Base-by-base conservation (phyloP, 2,329 filamentous ascomycete species). In the Fusarium zealandicum region DNA sequence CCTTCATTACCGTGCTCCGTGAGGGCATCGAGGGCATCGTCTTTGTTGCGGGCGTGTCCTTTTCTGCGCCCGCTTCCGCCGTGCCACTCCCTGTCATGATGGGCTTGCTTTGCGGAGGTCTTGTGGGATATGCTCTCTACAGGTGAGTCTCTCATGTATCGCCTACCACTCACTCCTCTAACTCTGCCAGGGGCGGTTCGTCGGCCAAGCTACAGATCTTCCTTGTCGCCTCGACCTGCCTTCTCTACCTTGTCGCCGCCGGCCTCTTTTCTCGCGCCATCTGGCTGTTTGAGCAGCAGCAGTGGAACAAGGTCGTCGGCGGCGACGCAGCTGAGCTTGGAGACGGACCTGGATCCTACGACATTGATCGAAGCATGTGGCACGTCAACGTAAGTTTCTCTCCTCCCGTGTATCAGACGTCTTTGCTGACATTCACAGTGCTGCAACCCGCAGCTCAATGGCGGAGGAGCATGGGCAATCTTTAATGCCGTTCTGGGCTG, bases 401-500 rank as follows among this genome's bases (percentile, higher is more conserved):
- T 6, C 7, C 25, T 6, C 14, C 5, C 16, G 18, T 8, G 2
- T 20, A 20, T 6, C 20, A 20, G 20, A 20, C 20, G 9, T 11
- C 22, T 14, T 8, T 25, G 8, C 41, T 49, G 22, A 53, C 51
- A 20, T n/a, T 14, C 22, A 31, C 54, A 90, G 86, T 96, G 90
- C 78, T 95, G 90, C 72, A 93, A 84, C 66, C 88, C 91, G 0
- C 76, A 85, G 45, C 74, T 87, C 32, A 87, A 90, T 58, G 88
- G 89, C 22, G 88, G 88, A 40, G 86, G 88, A 31, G 90, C 89
- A 37, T 96, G 91, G 92, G 90, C 90, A 49, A 86, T 96, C 62
- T 92, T 96, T 80, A 93, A 96, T 67, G 86, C 90, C 52, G 80
- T 96, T 35, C 80, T 96, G 6, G 92, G 92, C 50, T 96, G 92